These are phyloP conservation scores for Lithospermum erythrorhizon DNA, from an alignment of 257 asterid genomes.

Conservation along the genomic window DNA sequence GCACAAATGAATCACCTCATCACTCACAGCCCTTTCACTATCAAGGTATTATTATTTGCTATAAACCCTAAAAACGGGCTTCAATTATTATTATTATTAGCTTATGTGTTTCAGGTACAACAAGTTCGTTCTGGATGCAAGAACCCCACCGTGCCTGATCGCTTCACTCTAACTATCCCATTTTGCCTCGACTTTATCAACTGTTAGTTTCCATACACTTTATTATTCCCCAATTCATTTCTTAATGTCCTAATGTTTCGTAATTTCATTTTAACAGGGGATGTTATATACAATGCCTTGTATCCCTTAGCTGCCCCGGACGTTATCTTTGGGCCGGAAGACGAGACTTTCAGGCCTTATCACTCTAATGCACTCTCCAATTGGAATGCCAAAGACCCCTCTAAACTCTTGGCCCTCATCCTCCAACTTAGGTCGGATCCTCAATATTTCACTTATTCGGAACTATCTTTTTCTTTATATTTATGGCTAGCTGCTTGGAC, in stretches of 20 bases:
- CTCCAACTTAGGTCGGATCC: constrained; percentile 59
- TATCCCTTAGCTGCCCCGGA: constrained; percentile 84
- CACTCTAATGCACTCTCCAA: constrained; percentile 34
- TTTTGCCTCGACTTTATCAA: constrained; percentile 74
- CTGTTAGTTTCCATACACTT: constrained; percentile 36
- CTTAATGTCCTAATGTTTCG: too few relatives aligned
- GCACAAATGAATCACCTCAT: constrained; percentile 71
- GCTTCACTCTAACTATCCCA: constrained; percentile 70
- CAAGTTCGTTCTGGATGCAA: constrained; percentile 81
- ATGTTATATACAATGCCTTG: constrained; percentile 58
- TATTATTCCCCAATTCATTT: too few relatives aligned
- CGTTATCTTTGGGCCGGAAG: constrained; percentile 73
- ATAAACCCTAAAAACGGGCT: not conserved
- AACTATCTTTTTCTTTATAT: too few relatives aligned
- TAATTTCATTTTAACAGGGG: constrained; percentile 41
- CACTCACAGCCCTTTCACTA: constrained; percentile 52
- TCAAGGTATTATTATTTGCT: constrained; percentile 40
- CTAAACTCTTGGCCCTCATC: constrained; percentile 54
- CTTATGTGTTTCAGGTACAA: constrained; percentile 45
- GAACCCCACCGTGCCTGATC: constrained; percentile 66
- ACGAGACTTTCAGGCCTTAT: constrained; percentile 61
- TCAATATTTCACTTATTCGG: not conserved
- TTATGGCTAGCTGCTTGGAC: too few relatives aligned
- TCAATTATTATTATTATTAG: too few relatives aligned
- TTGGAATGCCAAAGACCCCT: constrained; percentile 76